phyloP scores from a whole-genome alignment of 176 grass and related monocot species.

The Zea luxurians region DNA sequence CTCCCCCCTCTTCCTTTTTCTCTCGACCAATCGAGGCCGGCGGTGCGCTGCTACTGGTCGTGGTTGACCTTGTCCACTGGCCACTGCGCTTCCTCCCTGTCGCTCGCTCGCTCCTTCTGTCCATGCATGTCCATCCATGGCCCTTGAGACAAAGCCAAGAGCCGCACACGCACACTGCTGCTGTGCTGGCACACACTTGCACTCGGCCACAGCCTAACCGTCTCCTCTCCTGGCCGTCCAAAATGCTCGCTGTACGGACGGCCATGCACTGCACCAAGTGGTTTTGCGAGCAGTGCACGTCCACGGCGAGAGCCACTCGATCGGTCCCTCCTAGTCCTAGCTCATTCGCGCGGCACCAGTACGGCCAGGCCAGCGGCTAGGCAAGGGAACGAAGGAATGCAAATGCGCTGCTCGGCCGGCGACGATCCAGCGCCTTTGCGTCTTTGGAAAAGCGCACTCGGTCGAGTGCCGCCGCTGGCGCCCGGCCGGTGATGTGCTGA shows the following conservation, averaged over 20 bases:
- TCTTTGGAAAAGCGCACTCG: constrained; percentile 29
- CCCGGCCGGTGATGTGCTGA: constrained; percentile 8
- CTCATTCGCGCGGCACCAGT: too few relatives aligned
- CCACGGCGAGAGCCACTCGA: neutral
- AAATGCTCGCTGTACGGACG: constrained; percentile 26
- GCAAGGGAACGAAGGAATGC: neutral
- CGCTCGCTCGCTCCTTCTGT: neutral
- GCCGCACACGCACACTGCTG: neutral
- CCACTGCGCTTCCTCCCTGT: neutral
- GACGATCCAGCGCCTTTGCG: neutral
- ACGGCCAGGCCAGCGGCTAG: too few relatives aligned
- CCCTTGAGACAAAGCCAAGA: constrained; percentile 20
- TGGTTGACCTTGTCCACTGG: constrained; percentile 42
- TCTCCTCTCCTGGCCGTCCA: neutral
- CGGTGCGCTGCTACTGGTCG: neutral
- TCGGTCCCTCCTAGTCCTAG: neutral
- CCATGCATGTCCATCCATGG: neutral
- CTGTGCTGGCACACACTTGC: neutral
- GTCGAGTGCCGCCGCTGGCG: neutral
- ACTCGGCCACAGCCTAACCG: neutral
- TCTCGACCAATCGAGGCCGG: neutral
- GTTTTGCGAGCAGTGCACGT: neutral
- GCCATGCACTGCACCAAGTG: neutral
- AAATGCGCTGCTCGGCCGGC: neutral
- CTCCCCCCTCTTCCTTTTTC: neutral